Evolutionary conservation across 2,329 filamentous ascomycete genomes (phyloP).

Genomic region (Rhinocladiella mackenziei): DNA sequence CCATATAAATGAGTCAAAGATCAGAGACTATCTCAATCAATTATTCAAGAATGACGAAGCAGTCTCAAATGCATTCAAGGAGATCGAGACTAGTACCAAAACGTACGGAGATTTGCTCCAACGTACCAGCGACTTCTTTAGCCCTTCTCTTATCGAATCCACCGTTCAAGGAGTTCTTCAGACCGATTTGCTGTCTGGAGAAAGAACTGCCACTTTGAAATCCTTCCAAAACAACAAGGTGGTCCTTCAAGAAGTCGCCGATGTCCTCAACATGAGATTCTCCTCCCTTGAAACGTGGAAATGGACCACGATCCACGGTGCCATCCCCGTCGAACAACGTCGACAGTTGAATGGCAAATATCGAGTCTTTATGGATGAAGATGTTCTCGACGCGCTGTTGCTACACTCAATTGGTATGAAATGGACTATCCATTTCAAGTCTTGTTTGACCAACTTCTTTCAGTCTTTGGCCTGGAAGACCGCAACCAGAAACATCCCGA

Average conservation of each 20-base stretch:
- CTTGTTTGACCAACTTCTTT: constrained; percentile 38
- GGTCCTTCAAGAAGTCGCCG: constrained; percentile 52
- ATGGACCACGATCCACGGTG: constrained; percentile 42
- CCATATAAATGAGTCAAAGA: constrained; percentile 44
- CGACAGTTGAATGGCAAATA: constrained; percentile 57
- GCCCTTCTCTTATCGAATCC: constrained; percentile 40
- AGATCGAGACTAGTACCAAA: constrained; percentile 40
- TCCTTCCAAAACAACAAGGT: constrained; percentile 49
- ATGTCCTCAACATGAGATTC: constrained; percentile 56
- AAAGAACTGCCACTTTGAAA: constrained; percentile 49
- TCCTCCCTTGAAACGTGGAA: constrained; percentile 50
- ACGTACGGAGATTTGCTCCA: constrained; percentile 36
- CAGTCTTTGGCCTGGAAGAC: constrained; percentile 42
- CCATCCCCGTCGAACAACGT: constrained; percentile 48
- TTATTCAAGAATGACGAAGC: constrained; percentile 48
- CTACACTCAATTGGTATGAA: constrained; percentile 53
- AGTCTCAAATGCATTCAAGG: constrained; percentile 42
- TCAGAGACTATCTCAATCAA: constrained; percentile 49
- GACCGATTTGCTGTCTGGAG: constrained; percentile 50
- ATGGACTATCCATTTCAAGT: constrained; percentile 49
- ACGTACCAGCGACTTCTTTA: constrained; percentile 39
- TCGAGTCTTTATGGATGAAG: constrained; percentile 57
- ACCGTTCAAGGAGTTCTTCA: constrained; percentile 49
- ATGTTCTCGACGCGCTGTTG: constrained; percentile 54
- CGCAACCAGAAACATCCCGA: constrained; percentile 34